Evolutionary conservation across 768 basidiomycete genomes (phyloP).

Genomic region (Mrakia hoshinonis): DNA sequence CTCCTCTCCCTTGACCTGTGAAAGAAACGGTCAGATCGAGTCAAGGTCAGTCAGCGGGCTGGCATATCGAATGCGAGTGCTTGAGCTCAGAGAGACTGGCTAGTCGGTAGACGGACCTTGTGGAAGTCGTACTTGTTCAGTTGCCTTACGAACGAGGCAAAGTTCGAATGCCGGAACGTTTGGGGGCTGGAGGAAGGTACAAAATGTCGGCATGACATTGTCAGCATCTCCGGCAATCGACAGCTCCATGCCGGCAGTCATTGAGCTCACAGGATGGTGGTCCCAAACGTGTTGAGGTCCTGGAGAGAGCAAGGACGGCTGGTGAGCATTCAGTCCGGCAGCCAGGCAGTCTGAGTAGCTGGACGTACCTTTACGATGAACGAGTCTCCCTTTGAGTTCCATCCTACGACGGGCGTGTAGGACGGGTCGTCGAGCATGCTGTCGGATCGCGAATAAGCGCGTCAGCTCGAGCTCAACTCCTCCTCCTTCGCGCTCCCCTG

Average conservation of each 20-base stretch:
- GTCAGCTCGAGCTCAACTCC: not conserved
- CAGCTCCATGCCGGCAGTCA: not conserved
- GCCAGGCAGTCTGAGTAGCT: not conserved
- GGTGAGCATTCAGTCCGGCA: not conserved
- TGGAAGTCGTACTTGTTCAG: conserved; percentile 96
- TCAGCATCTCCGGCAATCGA: conserved; percentile 79
- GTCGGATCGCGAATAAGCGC: not conserved
- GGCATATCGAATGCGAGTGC: too few relatives aligned
- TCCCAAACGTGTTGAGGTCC: conserved; percentile 96
- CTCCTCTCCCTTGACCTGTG: conserved; percentile 67
- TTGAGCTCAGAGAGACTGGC: too few relatives aligned
- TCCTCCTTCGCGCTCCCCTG: not conserved
- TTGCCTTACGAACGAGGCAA: conserved; percentile 83
- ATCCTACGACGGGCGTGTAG: conserved; percentile 65
- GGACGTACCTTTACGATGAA: conserved; percentile 71
- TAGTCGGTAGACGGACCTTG: conserved; percentile 55
- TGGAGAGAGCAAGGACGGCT: conserved; percentile 27
- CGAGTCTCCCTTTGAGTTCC: conserved; percentile 75
- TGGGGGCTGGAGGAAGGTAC: conserved; percentile 46
- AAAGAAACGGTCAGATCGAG: not conserved
- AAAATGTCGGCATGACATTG: conserved; percentile 45
- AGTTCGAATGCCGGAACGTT: conserved; percentile 92
- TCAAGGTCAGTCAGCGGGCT: too few relatives aligned
- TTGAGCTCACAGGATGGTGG: conserved; percentile 51
- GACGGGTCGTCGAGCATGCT: conserved; percentile 82